Base-by-base conservation (phyloP, 163 green algal genomes). In the Scenedesmus sp. region DNA sequence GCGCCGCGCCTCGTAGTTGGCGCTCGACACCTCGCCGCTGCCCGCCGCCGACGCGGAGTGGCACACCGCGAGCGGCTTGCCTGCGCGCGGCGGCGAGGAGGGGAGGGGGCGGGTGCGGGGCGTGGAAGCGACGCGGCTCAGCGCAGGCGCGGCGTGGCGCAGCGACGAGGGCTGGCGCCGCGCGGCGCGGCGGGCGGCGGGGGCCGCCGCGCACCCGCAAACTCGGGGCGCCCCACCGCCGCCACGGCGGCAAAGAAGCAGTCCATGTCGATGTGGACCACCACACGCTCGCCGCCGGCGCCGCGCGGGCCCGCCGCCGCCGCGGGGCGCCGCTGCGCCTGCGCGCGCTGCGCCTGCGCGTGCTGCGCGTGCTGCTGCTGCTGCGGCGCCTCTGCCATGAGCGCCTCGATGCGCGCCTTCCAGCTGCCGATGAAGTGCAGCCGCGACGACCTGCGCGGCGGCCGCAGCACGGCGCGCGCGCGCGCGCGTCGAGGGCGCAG, bases 211-310 rank as follows among this genome's bases (percentile, higher is more conserved):
- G 13, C 42, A 80, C 71, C 71, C 18, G 66, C 70, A 53, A 98
- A 85, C 45, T 92, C 73, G 0, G 95, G 92, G 44, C 91, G 77
- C 29, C 79, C 84, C 13, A 87, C 80, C 17, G 86, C 73, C 1
- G 93, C 89, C 3, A 94, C 94, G 0, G 89, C 90, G 5, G 96
- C 96, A 87, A 99, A 99, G 89, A 99, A 98, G 83, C 91, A 97
- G 87, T 99, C 96, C 94, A 99, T 97, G 85, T 99, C 96, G n/a
- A 99, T 51, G 74, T 99, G 96, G 4, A 99, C 86, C 56, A 99
- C 88, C 15, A 79, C 65, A 0, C 93, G 87, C 47, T 89, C 81
- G 6, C 1, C 29, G 22, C 7, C 42, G 18, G 4, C 62, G 24
- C 39, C 39, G 26, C 36, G 31, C 3, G 36, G 36, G 15, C 26